Evolutionary conservation across 495 filamentous ascomycete species (phyloP).

Genomic region (Oidiodendron maius): DNA sequence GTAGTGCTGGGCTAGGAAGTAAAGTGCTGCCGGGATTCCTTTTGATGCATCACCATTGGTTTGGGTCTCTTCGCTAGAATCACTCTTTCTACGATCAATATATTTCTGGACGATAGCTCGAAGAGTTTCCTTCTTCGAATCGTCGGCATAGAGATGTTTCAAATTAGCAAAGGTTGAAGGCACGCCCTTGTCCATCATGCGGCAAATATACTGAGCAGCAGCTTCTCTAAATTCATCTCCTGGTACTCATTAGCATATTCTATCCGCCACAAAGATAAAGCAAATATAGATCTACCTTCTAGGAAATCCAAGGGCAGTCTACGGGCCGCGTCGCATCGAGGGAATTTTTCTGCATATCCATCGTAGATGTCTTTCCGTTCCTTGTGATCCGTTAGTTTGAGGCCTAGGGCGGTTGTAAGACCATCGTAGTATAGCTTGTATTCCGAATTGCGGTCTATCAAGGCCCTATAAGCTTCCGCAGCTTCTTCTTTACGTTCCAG

Average conservation of each 20-base stretch:
- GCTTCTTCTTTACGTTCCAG: slow-evolving; percentile 78
- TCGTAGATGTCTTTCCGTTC: slow-evolving; percentile 68
- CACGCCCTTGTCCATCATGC: slow-evolving; percentile 92
- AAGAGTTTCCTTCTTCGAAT: slow-evolving; percentile 68
- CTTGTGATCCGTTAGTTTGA: slow-evolving; percentile 54
- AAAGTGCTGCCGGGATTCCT: slow-evolving; percentile 72
- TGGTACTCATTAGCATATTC: slow-evolving; percentile 18
- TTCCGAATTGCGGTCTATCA: slow-evolving; percentile 84
- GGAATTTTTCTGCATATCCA: slow-evolving; percentile 72
- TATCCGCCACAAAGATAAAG: slow-evolving; percentile 2
- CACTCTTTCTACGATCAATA: slow-evolving; percentile 34
- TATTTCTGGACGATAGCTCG: slow-evolving; percentile 77
- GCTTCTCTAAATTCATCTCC: slow-evolving; percentile 75
- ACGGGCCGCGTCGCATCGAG: slow-evolving; percentile 76
- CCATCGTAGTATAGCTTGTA: slow-evolving; percentile 80
- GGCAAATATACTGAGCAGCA: slow-evolving; percentile 72
- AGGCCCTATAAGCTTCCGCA: slow-evolving; percentile 66
- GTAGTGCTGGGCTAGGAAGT: slow-evolving; percentile 95
- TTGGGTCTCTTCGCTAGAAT: slow-evolving; percentile 43
- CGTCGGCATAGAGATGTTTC: slow-evolving; percentile 79
- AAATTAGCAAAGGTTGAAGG: slow-evolving; percentile 95
- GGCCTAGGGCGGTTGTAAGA: slow-evolving; percentile 60
- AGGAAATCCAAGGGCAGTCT: slow-evolving; percentile 88
- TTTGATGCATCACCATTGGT: slow-evolving; percentile 49
- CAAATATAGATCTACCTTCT: slow-evolving; percentile 48